Conservation (phyloP, 768 basidiomycete species). For the Auricularia cornea region DNA sequence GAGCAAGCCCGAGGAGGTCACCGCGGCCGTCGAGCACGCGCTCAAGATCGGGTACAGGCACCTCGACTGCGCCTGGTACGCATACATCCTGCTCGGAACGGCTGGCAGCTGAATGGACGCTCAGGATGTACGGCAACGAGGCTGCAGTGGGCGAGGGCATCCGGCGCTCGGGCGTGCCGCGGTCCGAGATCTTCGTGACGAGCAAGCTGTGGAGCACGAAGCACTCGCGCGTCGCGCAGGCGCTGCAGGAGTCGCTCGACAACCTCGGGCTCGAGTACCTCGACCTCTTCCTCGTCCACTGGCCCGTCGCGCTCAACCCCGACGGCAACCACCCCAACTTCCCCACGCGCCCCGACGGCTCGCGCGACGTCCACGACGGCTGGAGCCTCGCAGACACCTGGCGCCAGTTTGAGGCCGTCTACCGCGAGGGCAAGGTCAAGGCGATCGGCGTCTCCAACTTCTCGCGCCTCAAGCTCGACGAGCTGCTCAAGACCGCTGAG, state of each 20-base stretch:
- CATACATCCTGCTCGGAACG: conserved; percentile 16
- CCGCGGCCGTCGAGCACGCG: neutral
- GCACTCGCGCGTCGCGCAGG: conserved; percentile 20
- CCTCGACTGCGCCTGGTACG: conserved; percentile 27
- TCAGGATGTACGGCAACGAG: conserved; percentile 8
- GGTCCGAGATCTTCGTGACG: conserved; percentile 39
- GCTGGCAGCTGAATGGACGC: no score
- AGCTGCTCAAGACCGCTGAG: conserved; percentile 1
- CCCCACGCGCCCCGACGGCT: conserved; percentile 12
- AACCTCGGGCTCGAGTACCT: conserved; percentile 23
- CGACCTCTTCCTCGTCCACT: conserved; percentile 44
- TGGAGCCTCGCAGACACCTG: conserved; percentile 33
- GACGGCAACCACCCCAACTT: conserved; percentile 30
- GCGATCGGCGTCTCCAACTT: conserved; percentile 57
- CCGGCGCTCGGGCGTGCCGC: conserved; percentile 25
- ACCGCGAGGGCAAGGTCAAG: conserved; percentile 36
- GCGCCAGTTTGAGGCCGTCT: conserved; percentile 43
- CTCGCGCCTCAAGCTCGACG: conserved; percentile 17
- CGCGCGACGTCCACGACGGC: conserved; percentile 13
- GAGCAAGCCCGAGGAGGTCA: conserved; percentile 4
- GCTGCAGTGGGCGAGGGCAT: conserved; percentile 38
- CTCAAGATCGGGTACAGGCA: conserved; percentile 38
- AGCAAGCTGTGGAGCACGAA: conserved; percentile 34
- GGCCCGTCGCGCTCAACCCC: conserved; percentile 27
- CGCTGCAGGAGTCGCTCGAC: conserved; percentile 21